phyloP scores from a whole-genome alignment of 2,329 filamentous ascomycete species.

The Apiospora aurea region DNA sequence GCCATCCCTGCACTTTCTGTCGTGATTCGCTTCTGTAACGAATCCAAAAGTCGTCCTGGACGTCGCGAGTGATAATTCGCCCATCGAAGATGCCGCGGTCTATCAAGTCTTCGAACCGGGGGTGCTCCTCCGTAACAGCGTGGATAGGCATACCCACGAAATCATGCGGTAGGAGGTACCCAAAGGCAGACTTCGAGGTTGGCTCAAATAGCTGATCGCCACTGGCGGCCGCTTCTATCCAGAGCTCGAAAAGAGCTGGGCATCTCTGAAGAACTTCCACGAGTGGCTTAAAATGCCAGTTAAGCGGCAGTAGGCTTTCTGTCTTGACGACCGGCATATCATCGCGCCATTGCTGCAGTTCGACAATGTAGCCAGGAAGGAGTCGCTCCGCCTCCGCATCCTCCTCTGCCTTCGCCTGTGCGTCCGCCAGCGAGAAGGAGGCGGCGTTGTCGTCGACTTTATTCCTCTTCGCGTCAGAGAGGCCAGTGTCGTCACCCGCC shows the following conservation, averaged over 20 bases:
- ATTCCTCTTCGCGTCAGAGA: neutral
- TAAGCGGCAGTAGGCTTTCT: neutral
- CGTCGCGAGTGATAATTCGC: neutral
- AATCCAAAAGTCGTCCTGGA: neutral
- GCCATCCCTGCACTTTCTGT: neutral
- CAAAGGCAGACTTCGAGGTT: neutral
- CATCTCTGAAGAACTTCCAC: neutral
- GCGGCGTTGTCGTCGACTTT: neutral
- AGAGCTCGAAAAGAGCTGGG: neutral
- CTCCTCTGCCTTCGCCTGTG: too few relatives aligned
- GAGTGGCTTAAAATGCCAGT: neutral
- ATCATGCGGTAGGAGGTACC: neutral
- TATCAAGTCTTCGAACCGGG: neutral
- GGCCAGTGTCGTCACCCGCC: neutral
- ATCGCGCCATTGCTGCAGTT: neutral
- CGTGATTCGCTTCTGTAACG: neutral
- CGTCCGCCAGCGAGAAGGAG: too few relatives aligned
- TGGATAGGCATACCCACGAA: neutral
- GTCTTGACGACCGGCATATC: neutral
- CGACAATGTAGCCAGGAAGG: neutral
- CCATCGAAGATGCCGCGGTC: neutral
- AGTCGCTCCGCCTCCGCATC: neutral
- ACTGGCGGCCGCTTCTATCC: neutral
- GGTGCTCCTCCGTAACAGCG: neutral
- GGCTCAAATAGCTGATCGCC: neutral